A percentile compares a stretch with the other conserved stretches of the same genome.
Conservation (phyloP, 2,329 filamentous ascomycete genomes). For the Phyllosticta capitalensis region DNA sequence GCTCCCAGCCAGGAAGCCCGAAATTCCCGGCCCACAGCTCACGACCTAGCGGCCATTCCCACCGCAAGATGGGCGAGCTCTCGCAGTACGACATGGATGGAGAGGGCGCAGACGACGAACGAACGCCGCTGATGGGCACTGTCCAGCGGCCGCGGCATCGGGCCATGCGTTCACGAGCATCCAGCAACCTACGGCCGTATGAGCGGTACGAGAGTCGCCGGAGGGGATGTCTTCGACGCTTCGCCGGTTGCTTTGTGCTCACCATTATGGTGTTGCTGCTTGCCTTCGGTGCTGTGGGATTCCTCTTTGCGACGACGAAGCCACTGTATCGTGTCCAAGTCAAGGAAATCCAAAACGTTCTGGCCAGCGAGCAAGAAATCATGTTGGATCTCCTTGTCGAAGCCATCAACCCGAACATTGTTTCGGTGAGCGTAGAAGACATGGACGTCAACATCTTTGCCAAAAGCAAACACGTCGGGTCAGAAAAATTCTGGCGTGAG, state of each 20-base stretch:
- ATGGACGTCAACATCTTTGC: slow-evolving; percentile 91
- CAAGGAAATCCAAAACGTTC: slow-evolving; percentile 73
- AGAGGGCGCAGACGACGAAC: slow-evolving; percentile 73
- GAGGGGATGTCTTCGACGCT: slow-evolving; percentile 55
- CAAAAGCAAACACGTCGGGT: slow-evolving; percentile 81
- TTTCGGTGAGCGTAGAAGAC: slow-evolving; percentile 74
- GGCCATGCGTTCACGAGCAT: slow-evolving; percentile 28
- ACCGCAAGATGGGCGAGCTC: slow-evolving; percentile 52
- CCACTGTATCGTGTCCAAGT: slow-evolving; percentile 72
- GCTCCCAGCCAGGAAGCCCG: slow-evolving; percentile 53
- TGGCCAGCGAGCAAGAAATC: slow-evolving; percentile 88
- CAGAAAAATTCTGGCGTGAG: slow-evolving; percentile 36
- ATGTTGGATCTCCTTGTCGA: slow-evolving; percentile 87
- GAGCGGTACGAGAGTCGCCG: slow-evolving; percentile 58
- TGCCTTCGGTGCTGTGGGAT: slow-evolving; percentile 74
- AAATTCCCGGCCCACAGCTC: slow-evolving; percentile 42
- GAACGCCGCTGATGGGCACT: slow-evolving; percentile 66
- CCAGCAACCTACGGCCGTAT: slow-evolving; percentile 54
- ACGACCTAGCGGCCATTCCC: slow-evolving; percentile 25
- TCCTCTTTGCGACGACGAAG: slow-evolving; percentile 86
- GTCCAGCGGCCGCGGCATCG: slow-evolving; percentile 42
- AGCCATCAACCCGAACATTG: slow-evolving; percentile 86
- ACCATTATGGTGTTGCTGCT: slow-evolving; percentile 71
- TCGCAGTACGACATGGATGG: slow-evolving; percentile 75
- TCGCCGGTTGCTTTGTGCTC: slow-evolving; percentile 81